Evolutionary conservation across 768 basidiomycete species (phyloP).

Genomic region (Termitomyces heimii): DNA sequence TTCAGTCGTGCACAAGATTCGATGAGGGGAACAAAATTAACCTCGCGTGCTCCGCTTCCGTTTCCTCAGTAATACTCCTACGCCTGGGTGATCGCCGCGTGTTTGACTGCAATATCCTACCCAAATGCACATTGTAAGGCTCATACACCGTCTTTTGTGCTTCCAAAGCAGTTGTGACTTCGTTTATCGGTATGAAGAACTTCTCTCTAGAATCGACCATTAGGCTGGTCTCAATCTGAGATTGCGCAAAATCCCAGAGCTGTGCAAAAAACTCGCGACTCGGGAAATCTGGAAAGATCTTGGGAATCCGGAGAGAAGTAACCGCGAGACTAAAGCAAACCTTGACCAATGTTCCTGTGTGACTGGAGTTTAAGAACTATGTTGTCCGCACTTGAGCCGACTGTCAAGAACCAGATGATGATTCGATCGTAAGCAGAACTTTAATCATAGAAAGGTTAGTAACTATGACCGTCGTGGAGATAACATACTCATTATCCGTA

Average conservation of each 20-base stretch:
- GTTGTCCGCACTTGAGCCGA: slow-evolving; percentile 23
- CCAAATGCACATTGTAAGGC: slow-evolving; percentile 31
- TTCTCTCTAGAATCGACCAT: slow-evolving; percentile 9
- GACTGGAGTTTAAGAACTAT: slow-evolving; percentile 36
- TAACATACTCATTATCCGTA: slow-evolving; percentile 9
- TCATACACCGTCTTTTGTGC: slow-evolving; percentile 25
- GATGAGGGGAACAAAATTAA: slow-evolving; percentile 16
- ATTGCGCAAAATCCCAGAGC: slow-evolving; percentile 35
- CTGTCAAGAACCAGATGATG: slow-evolving; percentile 32
- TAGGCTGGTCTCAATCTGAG: slow-evolving; percentile 17
- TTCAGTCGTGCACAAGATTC: not conserved
- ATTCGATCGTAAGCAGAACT: slow-evolving; percentile 37
- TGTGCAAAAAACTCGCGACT: slow-evolving; percentile 43
- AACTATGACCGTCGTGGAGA: not conserved
- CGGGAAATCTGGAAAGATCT: slow-evolving; percentile 33
- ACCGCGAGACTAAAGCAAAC: slow-evolving; percentile 15
- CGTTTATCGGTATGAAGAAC: slow-evolving; percentile 22
- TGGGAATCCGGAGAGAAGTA: not conserved
- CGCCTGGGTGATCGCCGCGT: slow-evolving; percentile 43
- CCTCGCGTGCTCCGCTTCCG: slow-evolving; percentile 32
- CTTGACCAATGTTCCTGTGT: slow-evolving; percentile 38
- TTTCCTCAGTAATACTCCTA: slow-evolving; percentile 35
- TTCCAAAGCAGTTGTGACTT: slow-evolving; percentile 26
- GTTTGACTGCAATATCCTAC: slow-evolving; percentile 31
- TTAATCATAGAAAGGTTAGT: slow-evolving; percentile 6